Conservation (phyloP, 2,329 filamentous ascomycete genomes). For the Neofusicoccum kwambonambiense region DNA sequence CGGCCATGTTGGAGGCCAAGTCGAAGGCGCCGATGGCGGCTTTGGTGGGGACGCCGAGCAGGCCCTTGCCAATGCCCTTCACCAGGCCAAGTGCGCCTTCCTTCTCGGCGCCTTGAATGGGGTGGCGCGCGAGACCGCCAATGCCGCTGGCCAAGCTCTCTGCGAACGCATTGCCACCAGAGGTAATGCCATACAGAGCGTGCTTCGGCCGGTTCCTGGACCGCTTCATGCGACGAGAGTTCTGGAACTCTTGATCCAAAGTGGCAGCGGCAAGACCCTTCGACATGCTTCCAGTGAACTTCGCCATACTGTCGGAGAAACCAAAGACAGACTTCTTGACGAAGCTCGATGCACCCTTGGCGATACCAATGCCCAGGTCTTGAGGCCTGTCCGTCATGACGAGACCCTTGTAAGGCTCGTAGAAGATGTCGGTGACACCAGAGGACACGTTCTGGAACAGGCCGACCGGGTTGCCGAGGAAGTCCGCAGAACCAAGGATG, state of each 20-base stretch:
- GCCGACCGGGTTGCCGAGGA: constrained; percentile 94
- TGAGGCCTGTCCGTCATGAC: constrained; percentile 95
- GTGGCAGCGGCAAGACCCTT: constrained; percentile 95
- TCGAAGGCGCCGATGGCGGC: constrained; percentile 96
- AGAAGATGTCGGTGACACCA: constrained; percentile 96
- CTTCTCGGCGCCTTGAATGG: constrained; percentile 91
- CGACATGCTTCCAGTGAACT: constrained; percentile 94
- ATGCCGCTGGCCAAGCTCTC: constrained; percentile 91
- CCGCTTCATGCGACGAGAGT: constrained; percentile 88
- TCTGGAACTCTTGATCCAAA: constrained; percentile 97
- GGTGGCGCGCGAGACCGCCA: constrained; percentile 87
- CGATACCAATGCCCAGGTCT: constrained; percentile 90
- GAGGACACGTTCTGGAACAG: constrained; percentile 98
- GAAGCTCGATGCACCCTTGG: constrained; percentile 93
- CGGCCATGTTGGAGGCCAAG: constrained; percentile 92
- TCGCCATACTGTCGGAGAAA: constrained; percentile 94
- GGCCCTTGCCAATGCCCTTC: constrained; percentile 94
- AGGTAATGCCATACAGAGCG: constrained; percentile 91
- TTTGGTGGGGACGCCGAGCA: constrained; percentile 93
- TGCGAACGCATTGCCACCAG: constrained; percentile 91
- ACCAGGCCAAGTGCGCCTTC: constrained; percentile 93
- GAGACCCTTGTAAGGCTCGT: constrained; percentile 96
- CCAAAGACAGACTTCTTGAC: constrained; percentile 99
- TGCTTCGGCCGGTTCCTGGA: constrained; percentile 95
- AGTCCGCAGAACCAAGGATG: constrained; percentile 94